These are phyloP conservation scores for Pelargonium cotyledonis DNA, from an alignment of 441 rosid species.

Conservation along the genomic window DNA sequence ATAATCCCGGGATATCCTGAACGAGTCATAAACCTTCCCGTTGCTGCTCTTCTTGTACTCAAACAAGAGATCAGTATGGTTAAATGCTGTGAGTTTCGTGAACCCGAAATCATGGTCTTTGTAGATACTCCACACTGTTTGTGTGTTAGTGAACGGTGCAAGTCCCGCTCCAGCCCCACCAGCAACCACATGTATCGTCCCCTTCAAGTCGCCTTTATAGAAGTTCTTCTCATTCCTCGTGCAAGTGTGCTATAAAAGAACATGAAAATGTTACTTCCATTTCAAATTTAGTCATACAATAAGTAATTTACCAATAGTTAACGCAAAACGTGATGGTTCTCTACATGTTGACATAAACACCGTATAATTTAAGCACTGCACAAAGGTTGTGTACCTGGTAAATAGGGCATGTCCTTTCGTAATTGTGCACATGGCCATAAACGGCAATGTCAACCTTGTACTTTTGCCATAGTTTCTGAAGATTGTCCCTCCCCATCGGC, in stretches of 20 bases:
- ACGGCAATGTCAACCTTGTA: slow-evolving; percentile 12
- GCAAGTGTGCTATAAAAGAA: slow-evolving; percentile 45
- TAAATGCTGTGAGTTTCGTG: slow-evolving; percentile 53
- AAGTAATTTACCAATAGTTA: too few relatives aligned
- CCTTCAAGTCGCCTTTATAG: slow-evolving; percentile 59
- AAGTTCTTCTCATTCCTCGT: slow-evolving; percentile 42
- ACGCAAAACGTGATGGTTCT: too few relatives aligned
- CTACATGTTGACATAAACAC: too few relatives aligned
- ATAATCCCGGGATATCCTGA: slow-evolving; percentile 58
- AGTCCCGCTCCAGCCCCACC: slow-evolving; percentile 73
- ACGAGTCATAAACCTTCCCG: slow-evolving; percentile 66
- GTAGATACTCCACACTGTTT: slow-evolving; percentile 54
- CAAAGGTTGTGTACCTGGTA: slow-evolving; percentile 5
- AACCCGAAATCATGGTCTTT: slow-evolving; percentile 67
- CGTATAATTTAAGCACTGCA: too few relatives aligned
- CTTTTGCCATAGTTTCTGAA: slow-evolving; percentile 15
- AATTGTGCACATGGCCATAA: slow-evolving; percentile 12
- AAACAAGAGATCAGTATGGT: slow-evolving; percentile 53
- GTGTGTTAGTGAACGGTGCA: not conserved
- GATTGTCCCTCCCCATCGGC: slow-evolving; percentile 16
- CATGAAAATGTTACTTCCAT: too few relatives aligned
- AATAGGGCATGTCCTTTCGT: slow-evolving; percentile 14
- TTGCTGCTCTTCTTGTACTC: slow-evolving; percentile 82
- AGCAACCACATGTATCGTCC: slow-evolving; percentile 80
- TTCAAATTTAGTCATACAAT: too few relatives aligned